Base-by-base conservation (phyloP, 768 basidiomycete species). In the Termitomyces sp. region DNA sequence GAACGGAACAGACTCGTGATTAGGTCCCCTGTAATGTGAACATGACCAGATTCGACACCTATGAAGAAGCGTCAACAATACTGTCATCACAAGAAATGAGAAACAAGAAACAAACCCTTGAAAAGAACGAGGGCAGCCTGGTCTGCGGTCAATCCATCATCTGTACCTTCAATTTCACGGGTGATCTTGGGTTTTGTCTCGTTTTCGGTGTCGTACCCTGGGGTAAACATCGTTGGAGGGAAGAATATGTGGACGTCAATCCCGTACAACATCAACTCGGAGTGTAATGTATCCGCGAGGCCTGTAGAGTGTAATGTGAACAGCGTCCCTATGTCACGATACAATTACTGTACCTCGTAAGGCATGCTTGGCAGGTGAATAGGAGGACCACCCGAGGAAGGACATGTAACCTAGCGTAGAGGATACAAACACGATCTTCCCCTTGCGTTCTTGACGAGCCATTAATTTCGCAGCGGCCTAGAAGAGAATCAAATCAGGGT, bases 281-380 rank as follows among this genome's bases (percentile, higher is more conserved):
- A 87, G 7, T 88, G 85, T 13, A 97, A 76, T 0, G 86, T 79
- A 55, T 97, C 94, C 13, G 90, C 91, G 0, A 97, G 81, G 13
- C 88, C 92, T 94, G 63, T 3, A 9, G 7, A 25, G 11, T 33
- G 16, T 29, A 23, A 3, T 46, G 36, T 51, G 16, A 56, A 35
- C 27, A 39, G 11, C 20, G 31, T 27, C 40, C 16, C 6, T 44
- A 46, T 7, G 23, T 7, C 41, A 50, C 25, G 15, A 9, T 47
- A 38, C 7, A 39, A 16, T 5, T 7, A 12, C 31, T 11, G 27
- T 58, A 92, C 93, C 93, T 71, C 91, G 73, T 6, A 96, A 66
- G 7, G 94, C 94, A 61, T 89, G 88, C 66, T 96, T 96, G 10
- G 84, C 87, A 0, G 93, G 91, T 0, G 89, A 75, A 68, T 96